Conservation (phyloP, 306 rosid species). For the Crataegus laevigata region DNA sequence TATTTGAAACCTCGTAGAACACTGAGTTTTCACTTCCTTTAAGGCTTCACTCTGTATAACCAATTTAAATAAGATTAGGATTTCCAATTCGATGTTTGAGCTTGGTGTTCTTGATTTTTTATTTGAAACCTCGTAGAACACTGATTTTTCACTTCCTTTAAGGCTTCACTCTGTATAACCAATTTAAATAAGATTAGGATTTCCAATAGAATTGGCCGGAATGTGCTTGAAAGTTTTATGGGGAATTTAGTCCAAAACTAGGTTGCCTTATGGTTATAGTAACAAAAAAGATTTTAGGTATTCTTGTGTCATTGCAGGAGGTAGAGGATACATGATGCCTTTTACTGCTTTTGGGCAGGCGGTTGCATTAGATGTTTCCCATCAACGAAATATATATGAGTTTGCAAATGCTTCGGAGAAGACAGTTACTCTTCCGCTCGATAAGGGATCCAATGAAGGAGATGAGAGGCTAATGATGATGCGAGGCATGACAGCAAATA, state of each 20-base stretch:
- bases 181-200: slow-evolving; percentile 7
- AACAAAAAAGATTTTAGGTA: not conserved
- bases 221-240: not conserved
- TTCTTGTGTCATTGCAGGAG: slow-evolving; percentile 9
- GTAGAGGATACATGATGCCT: slow-evolving; percentile 16
- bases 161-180: no score
- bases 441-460: slow-evolving; percentile 37
- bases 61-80: not conserved
- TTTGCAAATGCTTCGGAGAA: slow-evolving; percentile 48
- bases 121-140: no score
- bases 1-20: not conserved
- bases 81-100: no score
- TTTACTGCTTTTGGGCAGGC: slow-evolving; percentile 41
- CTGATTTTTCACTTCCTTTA: no score
- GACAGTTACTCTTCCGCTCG: slow-evolving; percentile 39
- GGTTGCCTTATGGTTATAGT: not conserved
- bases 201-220: not conserved
- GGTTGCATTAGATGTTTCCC: slow-evolving; percentile 50
- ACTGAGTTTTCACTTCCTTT: not conserved
- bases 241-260: slow-evolving; percentile 7
- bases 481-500: slow-evolving; percentile 86
- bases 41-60: not conserved
- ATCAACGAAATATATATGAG: slow-evolving; percentile 38
- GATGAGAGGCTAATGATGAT: slow-evolving; percentile 69
- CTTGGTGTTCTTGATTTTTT: no score